A percentile compares a stretch with the other conserved stretches of the same genome.
These are phyloP conservation scores for Botryotinia calthae DNA, from an alignment of 2,329 filamentous ascomycete genomes.

Conservation along the genomic window DNA sequence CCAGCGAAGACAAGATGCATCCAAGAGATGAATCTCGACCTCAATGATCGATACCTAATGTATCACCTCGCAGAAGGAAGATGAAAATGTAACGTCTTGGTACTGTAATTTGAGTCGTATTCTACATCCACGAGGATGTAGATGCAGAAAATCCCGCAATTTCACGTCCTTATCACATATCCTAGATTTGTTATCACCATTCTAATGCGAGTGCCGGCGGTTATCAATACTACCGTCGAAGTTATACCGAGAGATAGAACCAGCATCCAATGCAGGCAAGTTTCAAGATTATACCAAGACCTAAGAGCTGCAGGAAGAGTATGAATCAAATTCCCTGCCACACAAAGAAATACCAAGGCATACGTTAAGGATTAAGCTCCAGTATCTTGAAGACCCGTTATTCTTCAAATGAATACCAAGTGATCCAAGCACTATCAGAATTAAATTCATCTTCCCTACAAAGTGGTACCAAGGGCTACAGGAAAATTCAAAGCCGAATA, in stretches of 20 bases:
- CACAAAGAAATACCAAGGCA: constrained; percentile 3
- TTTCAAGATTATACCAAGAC: constrained; percentile 9
- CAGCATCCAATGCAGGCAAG: background rate
- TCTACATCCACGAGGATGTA: constrained; percentile 10
- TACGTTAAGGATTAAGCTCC: background rate
- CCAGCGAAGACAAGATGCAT: background rate
- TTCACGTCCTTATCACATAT: constrained; percentile 14
- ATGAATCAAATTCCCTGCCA: background rate
- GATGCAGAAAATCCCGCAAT: constrained; percentile 17
- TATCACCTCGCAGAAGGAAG: constrained; percentile 6
- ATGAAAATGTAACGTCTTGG: constrained; percentile 14
- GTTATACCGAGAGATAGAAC: constrained; percentile 3
- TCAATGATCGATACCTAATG: constrained; percentile 11
- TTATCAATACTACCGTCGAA: background rate
- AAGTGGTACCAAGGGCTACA: constrained; percentile 14
- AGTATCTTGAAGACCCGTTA: background rate
- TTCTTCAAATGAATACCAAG: constrained; percentile 9
- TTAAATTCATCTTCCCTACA: background rate
- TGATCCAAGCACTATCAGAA: background rate
- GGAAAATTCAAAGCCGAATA: background rate
- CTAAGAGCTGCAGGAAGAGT: constrained; percentile 5
- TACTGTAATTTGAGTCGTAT: constrained; percentile 6
- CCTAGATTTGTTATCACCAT: background rate
- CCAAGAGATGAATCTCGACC: constrained; percentile 6
- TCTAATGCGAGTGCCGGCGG: background rate